Evolutionary conservation across 1,284 basidiomycete species (phyloP), one percentile per base, ranked within the genome.

Genomic region (Athelia psychrophila): DNA sequence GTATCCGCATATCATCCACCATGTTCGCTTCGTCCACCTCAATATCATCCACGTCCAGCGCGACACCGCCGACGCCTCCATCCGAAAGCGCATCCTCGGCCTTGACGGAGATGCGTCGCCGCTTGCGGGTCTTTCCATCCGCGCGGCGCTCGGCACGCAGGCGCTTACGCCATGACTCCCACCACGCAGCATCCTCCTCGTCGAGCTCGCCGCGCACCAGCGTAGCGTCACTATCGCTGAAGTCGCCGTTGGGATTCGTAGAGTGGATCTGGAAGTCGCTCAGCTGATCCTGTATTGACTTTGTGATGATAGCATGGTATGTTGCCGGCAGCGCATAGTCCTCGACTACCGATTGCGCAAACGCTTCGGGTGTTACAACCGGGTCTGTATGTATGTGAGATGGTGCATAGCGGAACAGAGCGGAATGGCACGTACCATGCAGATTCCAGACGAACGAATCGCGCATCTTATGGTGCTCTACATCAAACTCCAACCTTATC

Each of bases 381-480:
- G 91, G 85, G 68, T 98, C 96, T 92, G 58, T 24, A 51, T 19
- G 54, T 30, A 49, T 45, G 45, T 51, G 53, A 54, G 33, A 27
- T 48, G n/a, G 27, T 30, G 6, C 5, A 30, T 30, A 44, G 32
- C 30, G 38, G 32, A 52, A 47, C 15, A 33, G 19, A 47, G 32
- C 47, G 15, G 18, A 13, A 30, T 30, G 16, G 1, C 13, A 71
- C 81, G 49, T 54, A 94, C 93, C 93, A 60, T 91, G 88, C 49
- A 95, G 73, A 64, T 99, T 98, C 96, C 96, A 99, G 32, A 96
- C 84, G 69, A 99, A 98, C 0, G 96, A 95, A 67, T 99, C 96
- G 35, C 94, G 84, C 77, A 98, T 85, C 69, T 90, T 92, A 66
- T 91, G 88, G 64, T 93, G 90, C 53, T 91, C 88, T 51, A 96